Percentiles rank a stretch among this genome's conserved stretches.
Conservation (phyloP, 805 yeast genomes). For the Cyberlindnera sargentensis region DNA sequence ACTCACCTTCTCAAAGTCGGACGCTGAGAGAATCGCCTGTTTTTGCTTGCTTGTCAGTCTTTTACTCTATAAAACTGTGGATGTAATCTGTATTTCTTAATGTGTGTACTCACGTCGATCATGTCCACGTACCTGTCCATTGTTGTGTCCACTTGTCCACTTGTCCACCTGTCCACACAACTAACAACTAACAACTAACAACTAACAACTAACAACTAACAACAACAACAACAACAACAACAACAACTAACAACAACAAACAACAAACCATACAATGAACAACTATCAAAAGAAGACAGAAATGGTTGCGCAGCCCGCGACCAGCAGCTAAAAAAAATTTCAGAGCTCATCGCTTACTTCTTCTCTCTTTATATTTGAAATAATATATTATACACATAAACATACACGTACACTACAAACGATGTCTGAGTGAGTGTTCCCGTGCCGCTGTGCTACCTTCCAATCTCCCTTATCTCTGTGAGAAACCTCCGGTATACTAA, state of each 20-base stretch:
- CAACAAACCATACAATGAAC: too few species aligned
- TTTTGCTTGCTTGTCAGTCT: background rate
- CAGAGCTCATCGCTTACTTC: conserved; percentile 3
- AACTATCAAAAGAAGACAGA: too few species aligned
- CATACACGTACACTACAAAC: background rate
- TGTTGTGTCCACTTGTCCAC: background rate
- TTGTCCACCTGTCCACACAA: background rate
- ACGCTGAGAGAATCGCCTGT: conserved; percentile 64
- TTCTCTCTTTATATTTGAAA: too few species aligned
- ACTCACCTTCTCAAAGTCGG: conserved; percentile 62
- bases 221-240: too few species aligned
- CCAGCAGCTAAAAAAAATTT: conserved; percentile 4
- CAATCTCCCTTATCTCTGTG: background rate
- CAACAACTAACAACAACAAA: too few species aligned
- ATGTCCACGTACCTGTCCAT: conserved; percentile 41
- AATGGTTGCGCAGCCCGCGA: background rate
- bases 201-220: too few species aligned
- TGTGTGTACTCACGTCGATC: conserved; percentile 45
- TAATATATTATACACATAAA: too few species aligned
- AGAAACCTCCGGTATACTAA: background rate
- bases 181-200: background rate
- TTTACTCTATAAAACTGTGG: too few species aligned
- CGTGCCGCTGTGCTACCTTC: background rate
- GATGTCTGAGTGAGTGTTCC: conserved; percentile 7
- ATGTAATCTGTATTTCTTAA: too few species aligned